phyloP scores from a whole-genome alignment of 371 early-diverging fungal species.

The Antonospora locustae region DNA sequence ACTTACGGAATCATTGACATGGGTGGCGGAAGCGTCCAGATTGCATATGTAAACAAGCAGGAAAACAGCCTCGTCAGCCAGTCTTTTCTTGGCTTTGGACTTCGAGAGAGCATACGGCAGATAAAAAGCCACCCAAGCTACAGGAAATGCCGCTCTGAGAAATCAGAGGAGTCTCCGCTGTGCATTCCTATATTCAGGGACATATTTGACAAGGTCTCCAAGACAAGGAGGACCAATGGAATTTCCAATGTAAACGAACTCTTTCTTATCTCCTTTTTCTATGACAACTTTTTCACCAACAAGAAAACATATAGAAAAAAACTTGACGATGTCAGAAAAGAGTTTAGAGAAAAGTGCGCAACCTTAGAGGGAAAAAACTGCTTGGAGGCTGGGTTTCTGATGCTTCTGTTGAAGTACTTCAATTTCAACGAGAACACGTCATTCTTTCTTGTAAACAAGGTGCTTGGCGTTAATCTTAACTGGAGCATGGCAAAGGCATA shows the following conservation, averaged over 20 bases:
- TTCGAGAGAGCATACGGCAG: not conserved
- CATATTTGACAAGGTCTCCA: not conserved
- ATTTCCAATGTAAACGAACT: constrained; percentile 7
- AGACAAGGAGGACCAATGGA: not conserved
- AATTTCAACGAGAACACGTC: no score
- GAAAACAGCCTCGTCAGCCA: not conserved
- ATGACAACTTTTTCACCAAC: constrained; percentile 24
- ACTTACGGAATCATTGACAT: constrained; percentile 46
- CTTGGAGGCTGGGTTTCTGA: no score
- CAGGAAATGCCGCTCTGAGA: not conserved
- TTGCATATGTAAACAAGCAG: constrained; percentile 23
- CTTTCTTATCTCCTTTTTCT: constrained; percentile 21
- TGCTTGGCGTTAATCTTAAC: no score
- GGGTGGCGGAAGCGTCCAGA: constrained; percentile 50
- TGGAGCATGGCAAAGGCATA: no score
- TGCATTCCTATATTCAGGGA: not conserved
- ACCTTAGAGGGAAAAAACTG: no score
- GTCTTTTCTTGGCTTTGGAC: constrained; percentile 6
- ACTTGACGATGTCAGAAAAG: no score
- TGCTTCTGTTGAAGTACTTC: no score
- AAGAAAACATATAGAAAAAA: no score
- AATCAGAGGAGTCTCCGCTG: not conserved
- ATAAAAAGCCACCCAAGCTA: not conserved
- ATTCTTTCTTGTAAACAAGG: no score
- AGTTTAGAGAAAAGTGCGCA: no score